Conservation (phyloP, 768 basidiomycete species). For the Lactarius psammicola region DNA sequence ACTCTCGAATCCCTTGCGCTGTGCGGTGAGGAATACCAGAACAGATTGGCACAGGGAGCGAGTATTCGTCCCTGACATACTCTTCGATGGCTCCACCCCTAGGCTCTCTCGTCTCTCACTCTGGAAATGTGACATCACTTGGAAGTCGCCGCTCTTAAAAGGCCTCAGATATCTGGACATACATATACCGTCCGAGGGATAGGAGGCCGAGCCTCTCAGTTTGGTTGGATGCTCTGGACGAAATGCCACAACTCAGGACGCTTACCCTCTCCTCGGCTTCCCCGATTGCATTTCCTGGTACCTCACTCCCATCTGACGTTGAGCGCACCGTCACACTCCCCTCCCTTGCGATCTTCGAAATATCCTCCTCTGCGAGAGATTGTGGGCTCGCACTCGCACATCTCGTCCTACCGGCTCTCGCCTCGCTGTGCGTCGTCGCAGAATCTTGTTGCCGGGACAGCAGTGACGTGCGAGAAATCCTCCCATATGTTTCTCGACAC, state of each 20-base stretch:
- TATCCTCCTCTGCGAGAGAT: neutral
- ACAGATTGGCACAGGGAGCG: neutral
- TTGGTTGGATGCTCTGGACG: constrained; percentile 6
- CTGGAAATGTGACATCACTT: neutral
- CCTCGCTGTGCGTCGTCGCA: neutral
- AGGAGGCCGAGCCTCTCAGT: neutral
- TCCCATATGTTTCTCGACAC: neutral
- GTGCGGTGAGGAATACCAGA: neutral
- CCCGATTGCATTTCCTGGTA: neutral
- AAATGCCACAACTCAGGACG: neutral
- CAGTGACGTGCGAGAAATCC: neutral
- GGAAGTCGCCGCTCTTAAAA: constrained; percentile 10
- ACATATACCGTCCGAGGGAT: neutral
- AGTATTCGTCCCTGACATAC: neutral
- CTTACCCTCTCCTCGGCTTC: neutral
- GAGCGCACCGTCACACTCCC: neutral
- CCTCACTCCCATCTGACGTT: neutral
- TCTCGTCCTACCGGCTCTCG: constrained; percentile 13
- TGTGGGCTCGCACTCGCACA: constrained; percentile 12
- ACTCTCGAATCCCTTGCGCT: neutral
- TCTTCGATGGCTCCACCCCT: neutral
- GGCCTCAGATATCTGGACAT: neutral
- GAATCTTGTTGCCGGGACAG: neutral
- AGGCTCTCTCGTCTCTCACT: constrained; percentile 5
- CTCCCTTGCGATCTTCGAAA: neutral